Evolutionary conservation across 352 stramenopile species (phyloP), one percentile per base, ranked within the genome.

Genomic region (Globisporangium middletonii): DNA sequence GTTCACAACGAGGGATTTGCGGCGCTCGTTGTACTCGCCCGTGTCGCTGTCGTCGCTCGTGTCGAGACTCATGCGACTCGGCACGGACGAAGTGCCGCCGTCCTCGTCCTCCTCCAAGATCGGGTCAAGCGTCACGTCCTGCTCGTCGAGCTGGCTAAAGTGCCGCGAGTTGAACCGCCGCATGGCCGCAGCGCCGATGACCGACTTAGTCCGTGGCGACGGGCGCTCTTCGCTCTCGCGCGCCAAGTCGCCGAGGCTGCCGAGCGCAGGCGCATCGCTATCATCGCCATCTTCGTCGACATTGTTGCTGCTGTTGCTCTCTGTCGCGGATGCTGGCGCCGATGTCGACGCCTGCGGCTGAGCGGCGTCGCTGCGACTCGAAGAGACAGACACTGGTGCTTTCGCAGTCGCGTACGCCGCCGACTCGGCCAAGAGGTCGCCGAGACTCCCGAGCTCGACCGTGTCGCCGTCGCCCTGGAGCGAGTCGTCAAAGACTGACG

Each of bases 61-160:
- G 11, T 83, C 82, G 19, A 92, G 64, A n/a, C 81, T 90, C 74
- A 94, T 91, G 61, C 72, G 69, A 57, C 84, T 94, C n/a, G 81
- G 75, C 13, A 60, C 69, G 18, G 67, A 79, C 33, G 79, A 88
- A 33, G 62, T 72, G 0, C 59, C 65, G 35, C 71, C 63, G 44
- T 78, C 76, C 61, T 91, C 83, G 30, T 86, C 77, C 49, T 68
- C 75, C 55, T 94, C 81, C 57, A 63, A 50, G 54, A 91, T 90
- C 26, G 81, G 68, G 50, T 86, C 80, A 6, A 94, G 56, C 18
- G 68, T 77, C 13, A 59, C 53, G 23, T 82, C 70, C 59, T 83
- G 72, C 16, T 75, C 64, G 27, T 73, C 65, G 19, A 66, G 55
- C 6, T 63, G 55, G 15, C 50, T 67, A 46, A 57, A 61, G 19